Base-by-base conservation (phyloP, 257 asterid species). In the Solanum raphanifolium region DNA sequence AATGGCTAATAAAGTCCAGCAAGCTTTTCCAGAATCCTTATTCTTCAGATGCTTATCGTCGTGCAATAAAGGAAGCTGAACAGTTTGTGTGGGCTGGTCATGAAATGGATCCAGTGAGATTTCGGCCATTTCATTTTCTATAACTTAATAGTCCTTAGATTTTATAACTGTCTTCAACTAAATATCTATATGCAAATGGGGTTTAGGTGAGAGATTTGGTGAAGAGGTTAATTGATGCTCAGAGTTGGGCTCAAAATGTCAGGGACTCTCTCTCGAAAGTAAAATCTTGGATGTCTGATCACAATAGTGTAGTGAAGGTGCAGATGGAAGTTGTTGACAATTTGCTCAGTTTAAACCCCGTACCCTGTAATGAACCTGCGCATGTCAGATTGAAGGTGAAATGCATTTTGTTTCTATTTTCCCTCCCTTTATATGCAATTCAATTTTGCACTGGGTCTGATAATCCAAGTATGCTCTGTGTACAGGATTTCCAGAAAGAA, bases 31-130 rank as follows among this genome's bases (percentile, higher is more conserved):
- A 93, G 89, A 90, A 86, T 83, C 94, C 98, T 10, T 94, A 94
- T 91, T 91, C 95, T 48, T 86, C 91, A 88, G 92, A 91, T 85
- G 90, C 96, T 90, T 96, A 91, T 92, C 90, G 25, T 85, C 90
- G 86, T 90, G 94, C 95, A 88, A 88, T 95, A 35, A 94, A 94
- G 90, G 96, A 94, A 89, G 98, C 98, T 43, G 95, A 93, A 87
- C 97, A 96, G 89, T 96, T 95, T 93, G 92, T 94, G 90, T 96
- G 99, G 99, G 99, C 95, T 89, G 99, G 96, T 91, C 88, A 92
- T 89, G 99, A 95, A 91, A 96, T 96, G 98, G 96, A 96, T 90
- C 93, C 91, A 39, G 99, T 95, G 90, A 94, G 95, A 78, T 83
- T 72, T 82, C 69, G 68, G 90, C 93, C 94, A 83, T 83, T 60